These are phyloP conservation scores for Lepidium africanum DNA, from an alignment of 345 rosid species.

Conservation along the genomic window DNA sequence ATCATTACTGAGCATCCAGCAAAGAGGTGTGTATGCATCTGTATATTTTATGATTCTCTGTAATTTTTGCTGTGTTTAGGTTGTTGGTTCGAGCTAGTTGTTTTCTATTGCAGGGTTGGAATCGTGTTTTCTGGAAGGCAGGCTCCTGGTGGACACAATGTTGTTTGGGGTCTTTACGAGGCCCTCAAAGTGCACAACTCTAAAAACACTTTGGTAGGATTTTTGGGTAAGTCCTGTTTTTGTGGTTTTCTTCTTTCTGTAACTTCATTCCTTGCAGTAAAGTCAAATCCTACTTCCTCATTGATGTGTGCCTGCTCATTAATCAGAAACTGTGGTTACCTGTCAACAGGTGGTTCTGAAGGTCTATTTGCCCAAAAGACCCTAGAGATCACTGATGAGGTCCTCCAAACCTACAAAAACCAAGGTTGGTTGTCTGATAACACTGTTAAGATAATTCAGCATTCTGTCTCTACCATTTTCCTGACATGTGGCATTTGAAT, in stretches of 20 bases:
- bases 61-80: not conserved
- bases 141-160: slow-evolving; percentile 97
- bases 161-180: slow-evolving; percentile 74
- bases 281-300: not conserved
- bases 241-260: not conserved
- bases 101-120: slow-evolving; percentile 60
- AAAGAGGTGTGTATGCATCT: slow-evolving; percentile 39
- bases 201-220: slow-evolving; percentile 62
- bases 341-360: slow-evolving; percentile 77
- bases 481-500: slow-evolving; percentile 3
- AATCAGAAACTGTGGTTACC: not conserved
- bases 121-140: slow-evolving; percentile 93
- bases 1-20: slow-evolving; percentile 78
- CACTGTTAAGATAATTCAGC: not conserved
- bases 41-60: not conserved
- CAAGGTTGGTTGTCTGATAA: slow-evolving; percentile 52
- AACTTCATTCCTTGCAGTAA: not conserved
- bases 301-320: not conserved
- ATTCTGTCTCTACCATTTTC: not conserved
- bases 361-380: slow-evolving; percentile 93
- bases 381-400: slow-evolving; percentile 73
- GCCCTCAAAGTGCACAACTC: slow-evolving; percentile 83
- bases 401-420: slow-evolving; percentile 82
- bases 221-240: slow-evolving; percentile 52
- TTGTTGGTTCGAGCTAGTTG: not conserved